Evolutionary conservation across 2,329 filamentous ascomycete species (phyloP).

Genomic region (Proliferodiscus dingleyae): DNA sequence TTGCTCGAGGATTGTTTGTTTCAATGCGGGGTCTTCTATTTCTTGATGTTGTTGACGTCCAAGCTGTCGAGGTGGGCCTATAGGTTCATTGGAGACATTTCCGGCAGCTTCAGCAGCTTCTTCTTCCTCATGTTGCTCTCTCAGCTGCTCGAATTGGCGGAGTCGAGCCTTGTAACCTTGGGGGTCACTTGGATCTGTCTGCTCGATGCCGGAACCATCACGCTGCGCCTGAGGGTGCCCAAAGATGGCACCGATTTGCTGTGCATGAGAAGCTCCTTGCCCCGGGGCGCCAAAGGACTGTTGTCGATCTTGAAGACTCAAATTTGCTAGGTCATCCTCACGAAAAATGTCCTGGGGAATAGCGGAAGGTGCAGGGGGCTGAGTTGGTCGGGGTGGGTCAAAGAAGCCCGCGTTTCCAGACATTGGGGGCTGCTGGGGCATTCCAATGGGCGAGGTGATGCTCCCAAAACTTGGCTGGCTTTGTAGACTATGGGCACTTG

Average conservation of each 20-base stretch:
- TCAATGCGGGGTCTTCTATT: constrained; percentile 32
- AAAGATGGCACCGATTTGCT: constrained; percentile 29
- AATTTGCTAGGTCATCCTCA: constrained; percentile 69
- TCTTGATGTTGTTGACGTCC: constrained; percentile 17
- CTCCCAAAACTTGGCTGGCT: constrained; percentile 96
- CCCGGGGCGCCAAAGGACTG: constrained; percentile 17
- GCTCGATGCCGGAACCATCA: constrained; percentile 55
- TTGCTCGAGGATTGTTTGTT: constrained; percentile 16
- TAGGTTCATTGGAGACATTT: constrained; percentile 32
- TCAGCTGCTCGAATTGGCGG: constrained; percentile 75
- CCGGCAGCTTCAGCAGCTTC: constrained; percentile 28
- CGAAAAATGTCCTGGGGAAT: constrained; percentile 50
- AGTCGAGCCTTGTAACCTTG: constrained; percentile 61
- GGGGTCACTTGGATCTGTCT: constrained; percentile 55
- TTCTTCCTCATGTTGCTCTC: constrained; percentile 64
- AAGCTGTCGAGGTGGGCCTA: constrained; percentile 22
- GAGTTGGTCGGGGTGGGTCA: constrained; percentile 48
- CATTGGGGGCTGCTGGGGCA: constrained; percentile 47
- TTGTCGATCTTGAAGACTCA: constrained; percentile 46
- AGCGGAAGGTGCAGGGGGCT: constrained; percentile 37
- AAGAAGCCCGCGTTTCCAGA: constrained; percentile 60
- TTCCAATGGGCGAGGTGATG: constrained; percentile 77
- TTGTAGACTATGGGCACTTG: constrained; percentile 90
- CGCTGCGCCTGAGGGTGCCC: constrained; percentile 33
- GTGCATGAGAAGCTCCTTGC: constrained; percentile 23